A percentile compares a stretch with the other conserved stretches of the same genome.
Evolutionary conservation across 257 asterid genomes (phyloP).

Genomic region (Solanum sitiens): DNA sequence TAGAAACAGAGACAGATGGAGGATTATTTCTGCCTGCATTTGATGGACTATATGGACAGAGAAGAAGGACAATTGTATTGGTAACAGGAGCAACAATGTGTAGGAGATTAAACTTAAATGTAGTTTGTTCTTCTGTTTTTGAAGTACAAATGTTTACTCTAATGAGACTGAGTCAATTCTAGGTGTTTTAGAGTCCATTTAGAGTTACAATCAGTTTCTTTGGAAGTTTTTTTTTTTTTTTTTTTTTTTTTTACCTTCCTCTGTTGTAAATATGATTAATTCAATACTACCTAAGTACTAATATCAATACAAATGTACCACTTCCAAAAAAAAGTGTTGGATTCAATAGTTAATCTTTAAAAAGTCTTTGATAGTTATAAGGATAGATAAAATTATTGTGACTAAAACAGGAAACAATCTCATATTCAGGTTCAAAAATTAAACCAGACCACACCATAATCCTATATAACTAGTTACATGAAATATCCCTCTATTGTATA

Average conservation of each 20-base stretch:
- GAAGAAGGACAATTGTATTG: neutral
- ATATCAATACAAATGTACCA: neutral
- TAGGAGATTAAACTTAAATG: neutral
- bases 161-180: neutral
- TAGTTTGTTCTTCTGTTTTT: neutral
- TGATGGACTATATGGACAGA: neutral
- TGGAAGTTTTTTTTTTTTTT: neutral
- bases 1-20: neutral
- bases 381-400: neutral
- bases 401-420: neutral
- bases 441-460: neutral
- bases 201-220: neutral
- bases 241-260: neutral
- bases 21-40: neutral
- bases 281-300: neutral
- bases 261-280: neutral
- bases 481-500: neutral
- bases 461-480: neutral
- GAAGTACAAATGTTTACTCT: neutral
- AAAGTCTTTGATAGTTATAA: neutral
- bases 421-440: neutral
- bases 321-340: neutral
- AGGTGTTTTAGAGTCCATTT: neutral
- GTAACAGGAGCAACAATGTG: neutral
- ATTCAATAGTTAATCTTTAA: neutral